Percentiles rank a stretch among this genome's conserved stretches.
phyloP scores from a whole-genome alignment of 2,329 filamentous ascomycete genomes.

The Fusarium sp. region DNA sequence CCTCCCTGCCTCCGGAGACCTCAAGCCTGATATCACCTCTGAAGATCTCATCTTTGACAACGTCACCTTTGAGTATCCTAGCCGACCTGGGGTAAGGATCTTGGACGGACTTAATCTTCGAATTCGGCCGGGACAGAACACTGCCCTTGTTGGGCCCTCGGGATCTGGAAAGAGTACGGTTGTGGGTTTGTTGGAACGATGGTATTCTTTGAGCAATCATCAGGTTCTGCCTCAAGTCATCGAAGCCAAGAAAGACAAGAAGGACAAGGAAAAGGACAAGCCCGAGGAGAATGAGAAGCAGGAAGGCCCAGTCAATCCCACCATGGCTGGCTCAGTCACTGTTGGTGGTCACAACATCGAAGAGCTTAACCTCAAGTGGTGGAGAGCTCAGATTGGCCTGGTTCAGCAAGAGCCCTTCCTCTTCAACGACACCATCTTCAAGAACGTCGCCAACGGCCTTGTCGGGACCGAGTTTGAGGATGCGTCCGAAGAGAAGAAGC shows the following conservation, averaged over 20 bases:
- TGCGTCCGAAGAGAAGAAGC: conserved; percentile 52
- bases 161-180: conserved; percentile 76
- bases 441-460: conserved; percentile 62
- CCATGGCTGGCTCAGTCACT: conserved; percentile 5
- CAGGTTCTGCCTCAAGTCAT: conserved; percentile 23
- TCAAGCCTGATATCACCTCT: conserved; percentile 37
- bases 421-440: conserved; percentile 61
- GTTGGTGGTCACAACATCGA: conserved; percentile 18
- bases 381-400: conserved; percentile 44
- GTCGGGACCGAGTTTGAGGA: conserved; percentile 52
- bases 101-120: conserved; percentile 62
- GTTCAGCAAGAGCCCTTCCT: conserved; percentile 69
- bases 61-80: conserved; percentile 37
- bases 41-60: conserved; percentile 61
- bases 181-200: conserved; percentile 58
- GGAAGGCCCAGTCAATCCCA: not conserved
- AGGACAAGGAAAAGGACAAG: not conserved
- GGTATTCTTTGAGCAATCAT: conserved; percentile 61
- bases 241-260: not conserved
- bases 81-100: conserved; percentile 31
- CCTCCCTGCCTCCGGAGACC: conserved; percentile 25
- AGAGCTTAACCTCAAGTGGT: conserved; percentile 35
- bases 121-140: conserved; percentile 70
- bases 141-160: conserved; percentile 76
- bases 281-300: not conserved